These are phyloP conservation scores for Torulaspora pretoriensis DNA, from an alignment of 1,139 yeast species.

Conservation along the genomic window DNA sequence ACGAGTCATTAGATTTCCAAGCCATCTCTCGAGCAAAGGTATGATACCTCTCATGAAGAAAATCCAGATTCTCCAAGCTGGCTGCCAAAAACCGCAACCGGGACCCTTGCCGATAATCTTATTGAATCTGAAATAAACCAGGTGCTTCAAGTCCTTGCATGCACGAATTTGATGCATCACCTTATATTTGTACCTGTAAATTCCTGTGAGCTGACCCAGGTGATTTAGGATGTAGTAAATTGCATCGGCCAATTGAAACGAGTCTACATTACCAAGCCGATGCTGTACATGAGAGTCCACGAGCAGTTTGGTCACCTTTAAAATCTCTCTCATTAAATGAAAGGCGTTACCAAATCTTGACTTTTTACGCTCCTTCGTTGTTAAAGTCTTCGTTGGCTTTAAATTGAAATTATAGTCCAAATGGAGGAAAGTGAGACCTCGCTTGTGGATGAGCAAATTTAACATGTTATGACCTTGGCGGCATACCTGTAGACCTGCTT, in stretches of 20 bases:
- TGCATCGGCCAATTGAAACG: constrained; percentile 94
- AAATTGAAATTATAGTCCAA: constrained; percentile 92
- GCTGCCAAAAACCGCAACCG: constrained; percentile 99
- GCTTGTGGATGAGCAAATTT: constrained; percentile 80
- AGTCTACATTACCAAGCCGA: constrained; percentile 84
- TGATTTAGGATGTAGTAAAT: constrained; percentile 85
- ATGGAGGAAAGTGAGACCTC: constrained; percentile 89
- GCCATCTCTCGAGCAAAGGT: constrained; percentile 90
- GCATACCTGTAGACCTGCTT: constrained; percentile 92
- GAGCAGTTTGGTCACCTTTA: constrained; percentile 72
- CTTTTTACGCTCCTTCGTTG: constrained; percentile 93
- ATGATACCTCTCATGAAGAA: constrained; percentile 89
- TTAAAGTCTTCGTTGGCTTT: constrained; percentile 92
- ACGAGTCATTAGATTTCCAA: constrained; percentile 83
- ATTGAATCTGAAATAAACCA: constrained; percentile 80
- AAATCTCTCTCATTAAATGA: constrained; percentile 84
- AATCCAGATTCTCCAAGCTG: constrained; percentile 97
- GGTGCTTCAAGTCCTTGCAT: constrained; percentile 91
- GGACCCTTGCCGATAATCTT: constrained; percentile 89
- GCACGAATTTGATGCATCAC: constrained; percentile 98
- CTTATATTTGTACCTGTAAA: constrained; percentile 91
- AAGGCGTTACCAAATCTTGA: constrained; percentile 97
- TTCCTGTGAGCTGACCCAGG: constrained; percentile 92
- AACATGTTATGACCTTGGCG: constrained; percentile 93
- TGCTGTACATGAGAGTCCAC: constrained; percentile 94